Evolutionary conservation across 257 asterid species (phyloP), one percentile per base, ranked within the genome.

Genomic region (Petunia axillaris): DNA sequence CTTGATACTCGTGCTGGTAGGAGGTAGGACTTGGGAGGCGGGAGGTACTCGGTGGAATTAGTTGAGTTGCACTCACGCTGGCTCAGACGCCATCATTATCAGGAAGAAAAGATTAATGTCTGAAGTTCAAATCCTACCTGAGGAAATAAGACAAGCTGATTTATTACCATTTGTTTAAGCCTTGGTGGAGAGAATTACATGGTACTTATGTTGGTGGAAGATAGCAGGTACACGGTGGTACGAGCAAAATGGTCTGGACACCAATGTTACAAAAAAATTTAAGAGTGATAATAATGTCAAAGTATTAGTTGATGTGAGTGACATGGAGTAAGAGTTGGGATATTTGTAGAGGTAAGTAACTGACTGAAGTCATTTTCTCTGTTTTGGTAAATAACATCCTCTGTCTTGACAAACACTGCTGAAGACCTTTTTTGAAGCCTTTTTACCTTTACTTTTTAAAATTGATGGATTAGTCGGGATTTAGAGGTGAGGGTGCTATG

Each of bases 391-490:
- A 25, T 16, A 35, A 48, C 57, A 35, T 35, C 6, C 11, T 50
- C 6, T 3, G 35, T 70, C 5, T 1, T 25, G 25, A 41, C 59
- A 46, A 70, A 70, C 25, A 35, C 25, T 25, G 41, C 2, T 46
- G 14, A 70, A 70, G 10, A 25, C 59, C 59, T 70, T 46, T 70
- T 70, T 10, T 10, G 16, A 48, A 46, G 35, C 35, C 4, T 35
- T 71, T 16, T 70, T 44, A 10, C 40, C 74, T 38, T 65, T 65
- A 65, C 53, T 65, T 65, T 15, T 52, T 65, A 25, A 71, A 46
- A 48, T 48, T 71, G 60, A 71, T 48, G 48, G 5, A 36, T 48
- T 16, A 41, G 13, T 71, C 48, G 38, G 37, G 57, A 35, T 9
- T 48, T 46, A 50, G 60, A 71, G 4, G 44, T 71, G 59, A 46